Base-by-base conservation (phyloP, 1,284 basidiomycete species). In the Paramarasmius palmivorus region DNA sequence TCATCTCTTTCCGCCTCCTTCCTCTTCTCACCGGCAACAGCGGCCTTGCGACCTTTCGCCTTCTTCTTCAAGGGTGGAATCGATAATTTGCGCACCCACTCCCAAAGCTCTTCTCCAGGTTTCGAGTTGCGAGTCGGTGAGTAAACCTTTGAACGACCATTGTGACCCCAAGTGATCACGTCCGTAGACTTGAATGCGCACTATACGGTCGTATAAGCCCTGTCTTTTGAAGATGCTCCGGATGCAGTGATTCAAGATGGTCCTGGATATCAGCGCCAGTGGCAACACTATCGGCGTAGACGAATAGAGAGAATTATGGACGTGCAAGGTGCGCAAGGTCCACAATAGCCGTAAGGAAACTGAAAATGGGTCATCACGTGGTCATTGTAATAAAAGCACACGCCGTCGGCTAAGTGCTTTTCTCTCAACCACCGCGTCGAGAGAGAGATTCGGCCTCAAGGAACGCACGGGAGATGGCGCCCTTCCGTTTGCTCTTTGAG, bases 151-250 rank as follows among this genome's bases (percentile, higher is more conserved):
- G 36, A 37, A 37, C 4, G 36, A 37, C 36, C 36, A 37, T 17
- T 37, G 36, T 4, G 36, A 37, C 2, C 36, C 14, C 4, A 17
- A 37, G 17, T n/a, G 36, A 37, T 37, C 36, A 14, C 36, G 36
- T 4, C 17, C 17, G 36, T 37, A 37, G 36, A 37, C 17, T 14
- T 37, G 14, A 14, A 37, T 2, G 36, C 36, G 68, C 65, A 55
- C 61, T 71, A 56, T 68, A 70, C 8, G 64, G 65, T 0, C 63
- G 58, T 4, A 69, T 57, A 2, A 69, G 32, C 0, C 67, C 68
- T 3, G 3, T 17, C 1, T 41, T 9, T 8, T 59, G 63, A n/a
- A 65, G 55, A 4, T 49, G 4, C 0, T 32, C 8, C 1, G 60
- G 58, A 6, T 65, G 49, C 4, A 52, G 53, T 0, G 19, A 38